Evolutionary conservation across 2,329 filamentous ascomycete species (phyloP), one percentile per base, ranked within the genome.

Genomic region (Scopulariopsis brevicaulis): DNA sequence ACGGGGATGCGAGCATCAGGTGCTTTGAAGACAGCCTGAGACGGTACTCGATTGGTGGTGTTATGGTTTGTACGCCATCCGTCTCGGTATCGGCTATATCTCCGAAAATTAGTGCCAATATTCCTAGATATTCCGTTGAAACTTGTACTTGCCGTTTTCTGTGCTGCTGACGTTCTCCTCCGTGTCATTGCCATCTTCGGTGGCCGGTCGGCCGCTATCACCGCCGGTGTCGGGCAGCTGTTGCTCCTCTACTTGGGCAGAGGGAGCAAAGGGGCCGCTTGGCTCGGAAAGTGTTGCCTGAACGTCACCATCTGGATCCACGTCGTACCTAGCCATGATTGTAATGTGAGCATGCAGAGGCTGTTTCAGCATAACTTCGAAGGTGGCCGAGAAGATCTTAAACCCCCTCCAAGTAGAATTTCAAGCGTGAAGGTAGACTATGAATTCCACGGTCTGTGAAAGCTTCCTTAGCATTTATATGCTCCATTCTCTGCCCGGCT

Each of bases 1-100:
- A 59, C 11, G 53, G 54, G 10, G 71, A 73, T 1, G 70, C 70
- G 6, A 71, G 64, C 22, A 62, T 63, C n/a, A 73, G 64, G 58
- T 73, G 71, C 57, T 65, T 67, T 1, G 69, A 70, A 1, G 70
- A 73, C 15, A 67, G 65, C 58, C 35, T 53, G 51, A 53, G 14
- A 5, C 15, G 24, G n/a, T 12, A 53, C 14, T 34, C 51, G 50
- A 11, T 52, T n/a, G 50, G 50, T 20, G 50, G 50, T 20, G 50
- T 28, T 8, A 15, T 4, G 4, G n/a, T 8, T 7, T 20, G 50
- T 28, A 24, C 6, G 50, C 11, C 50, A 28, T 28, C 22, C 4
- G 2, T 7, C 25, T 18, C n/a, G 22, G 11, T 22, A 51, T 25
- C 25, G 12, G 50, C 20, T 52, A 6, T n/a, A 5, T 8, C 50